phyloP scores from a whole-genome alignment of 2,329 filamentous ascomycete genomes.

The Colletotrichum tabaci region DNA sequence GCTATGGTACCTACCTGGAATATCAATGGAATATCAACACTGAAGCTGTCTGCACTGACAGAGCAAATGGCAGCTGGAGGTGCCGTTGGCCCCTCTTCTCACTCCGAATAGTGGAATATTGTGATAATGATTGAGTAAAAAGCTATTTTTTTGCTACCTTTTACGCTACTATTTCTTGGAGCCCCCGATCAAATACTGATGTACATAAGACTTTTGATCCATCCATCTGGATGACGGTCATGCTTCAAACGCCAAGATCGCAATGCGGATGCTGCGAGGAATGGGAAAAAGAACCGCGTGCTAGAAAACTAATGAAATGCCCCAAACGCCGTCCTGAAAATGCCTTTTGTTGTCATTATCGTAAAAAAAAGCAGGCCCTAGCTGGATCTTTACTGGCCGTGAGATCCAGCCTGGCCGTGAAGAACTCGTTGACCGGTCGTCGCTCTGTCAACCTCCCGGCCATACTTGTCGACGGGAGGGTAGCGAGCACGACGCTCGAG shows the following conservation, averaged over 20 bases:
- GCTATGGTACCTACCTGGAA: too few species aligned
- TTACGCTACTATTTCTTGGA: background rate
- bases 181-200: background rate
- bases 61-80: too few species aligned
- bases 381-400: constrained; percentile 53
- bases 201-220: constrained; percentile 18
- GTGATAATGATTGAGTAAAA: background rate
- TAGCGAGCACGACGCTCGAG: constrained; percentile 83
- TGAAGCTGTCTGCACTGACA: background rate
- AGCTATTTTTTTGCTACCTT: background rate
- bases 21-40: background rate
- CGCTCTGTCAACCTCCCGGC: constrained; percentile 60
- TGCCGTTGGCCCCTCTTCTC: too few species aligned
- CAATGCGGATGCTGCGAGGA: constrained; percentile 27
- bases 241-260: constrained; percentile 27
- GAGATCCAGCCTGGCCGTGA: constrained; percentile 60
- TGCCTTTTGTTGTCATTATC: constrained; percentile 38
- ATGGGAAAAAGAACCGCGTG: constrained; percentile 7
- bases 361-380: constrained; percentile 11
- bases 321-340: constrained; percentile 30
- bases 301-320: background rate
- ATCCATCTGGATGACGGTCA: constrained; percentile 14
- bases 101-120: background rate
- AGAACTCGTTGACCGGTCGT: constrained; percentile 48
- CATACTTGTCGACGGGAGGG: constrained; percentile 73